Evolutionary conservation across 805 yeast species (phyloP).

Genomic region (Candida saitoana): DNA sequence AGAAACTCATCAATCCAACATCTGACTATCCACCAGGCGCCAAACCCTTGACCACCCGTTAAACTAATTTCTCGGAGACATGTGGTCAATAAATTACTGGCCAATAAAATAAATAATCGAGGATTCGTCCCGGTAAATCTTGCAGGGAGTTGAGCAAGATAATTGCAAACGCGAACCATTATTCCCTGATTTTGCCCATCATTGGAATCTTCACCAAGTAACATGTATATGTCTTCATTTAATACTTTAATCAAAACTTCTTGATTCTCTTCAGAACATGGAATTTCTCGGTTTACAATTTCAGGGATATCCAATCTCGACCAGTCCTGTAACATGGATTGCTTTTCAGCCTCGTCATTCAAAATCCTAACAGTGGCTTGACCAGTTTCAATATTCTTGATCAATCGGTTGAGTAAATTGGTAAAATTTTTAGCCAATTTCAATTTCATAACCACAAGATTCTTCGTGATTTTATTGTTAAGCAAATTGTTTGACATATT

Average conservation of each 20-base stretch:
- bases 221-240: constrained; percentile 27
- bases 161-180: constrained; percentile 8
- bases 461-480: constrained; percentile 43
- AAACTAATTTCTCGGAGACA: constrained; percentile 60
- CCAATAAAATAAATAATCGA: constrained; percentile 49
- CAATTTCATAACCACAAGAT: constrained; percentile 49
- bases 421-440: constrained; percentile 52
- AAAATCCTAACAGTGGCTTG: constrained; percentile 46
- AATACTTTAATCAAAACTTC: constrained; percentile 31
- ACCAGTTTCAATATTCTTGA: constrained; percentile 52
- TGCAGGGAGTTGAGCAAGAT: constrained; percentile 38
- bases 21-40: constrained; percentile 71
- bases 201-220: constrained; percentile 15
- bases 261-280: constrained; percentile 39
- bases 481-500: constrained; percentile 36
- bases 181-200: not conserved
- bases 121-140: constrained; percentile 52
- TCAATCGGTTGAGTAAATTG: constrained; percentile 48
- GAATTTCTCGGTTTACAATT: constrained; percentile 47
- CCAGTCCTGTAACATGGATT: constrained; percentile 60
- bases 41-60: constrained; percentile 56
- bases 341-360: constrained; percentile 38
- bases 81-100: constrained; percentile 52
- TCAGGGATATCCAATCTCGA: constrained; percentile 43
- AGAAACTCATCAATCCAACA: constrained; percentile 77